Percentiles rank a stretch among this genome's conserved stretches.
Evolutionary conservation across 2,329 filamentous ascomycete genomes (phyloP).

Genomic region (Westerdykella aurantiaca): DNA sequence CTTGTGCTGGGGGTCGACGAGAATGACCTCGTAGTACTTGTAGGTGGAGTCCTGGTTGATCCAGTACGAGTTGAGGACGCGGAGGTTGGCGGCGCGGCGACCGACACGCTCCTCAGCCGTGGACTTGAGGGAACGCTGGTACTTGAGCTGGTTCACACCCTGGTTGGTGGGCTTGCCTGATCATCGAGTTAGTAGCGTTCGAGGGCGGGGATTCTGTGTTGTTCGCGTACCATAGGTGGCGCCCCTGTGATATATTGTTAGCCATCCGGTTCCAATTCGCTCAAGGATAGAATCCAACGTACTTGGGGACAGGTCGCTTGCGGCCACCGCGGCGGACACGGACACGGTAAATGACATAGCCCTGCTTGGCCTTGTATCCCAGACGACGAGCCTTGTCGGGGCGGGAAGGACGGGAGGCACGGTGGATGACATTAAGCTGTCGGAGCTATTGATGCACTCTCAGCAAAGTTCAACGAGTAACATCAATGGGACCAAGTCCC

Average conservation of each 20-base stretch:
- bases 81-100: constrained; percentile 96
- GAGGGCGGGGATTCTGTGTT: neutral
- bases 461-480: constrained; percentile 99
- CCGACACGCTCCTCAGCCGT: constrained; percentile 99
- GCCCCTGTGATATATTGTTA: constrained; percentile 56
- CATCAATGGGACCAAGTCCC: constrained; percentile 41
- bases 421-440: constrained; percentile 99
- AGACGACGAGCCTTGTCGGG: constrained; percentile 99
- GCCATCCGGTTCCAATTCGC: constrained; percentile 8
- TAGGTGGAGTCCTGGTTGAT: constrained; percentile 99
- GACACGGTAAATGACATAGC: constrained; percentile 99
- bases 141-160: constrained; percentile 99
- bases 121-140: constrained; percentile 96
- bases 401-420: constrained; percentile 93
- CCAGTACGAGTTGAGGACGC: constrained; percentile 99
- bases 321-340: constrained; percentile 97
- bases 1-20: constrained; percentile 99
- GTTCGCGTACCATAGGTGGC: constrained; percentile 83
- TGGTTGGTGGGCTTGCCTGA: constrained; percentile 99
- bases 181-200: constrained; percentile 18
- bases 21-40: constrained; percentile 99
- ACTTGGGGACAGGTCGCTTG: constrained; percentile 88
- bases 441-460: constrained; percentile 99
- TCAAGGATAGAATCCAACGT: constrained; percentile 9
- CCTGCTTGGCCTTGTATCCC: constrained; percentile 99